A percentile compares a stretch with the other conserved stretches of the same genome.
Evolutionary conservation across 495 filamentous ascomycete genomes (phyloP).

Genomic region (Xylaria bambusicola): DNA sequence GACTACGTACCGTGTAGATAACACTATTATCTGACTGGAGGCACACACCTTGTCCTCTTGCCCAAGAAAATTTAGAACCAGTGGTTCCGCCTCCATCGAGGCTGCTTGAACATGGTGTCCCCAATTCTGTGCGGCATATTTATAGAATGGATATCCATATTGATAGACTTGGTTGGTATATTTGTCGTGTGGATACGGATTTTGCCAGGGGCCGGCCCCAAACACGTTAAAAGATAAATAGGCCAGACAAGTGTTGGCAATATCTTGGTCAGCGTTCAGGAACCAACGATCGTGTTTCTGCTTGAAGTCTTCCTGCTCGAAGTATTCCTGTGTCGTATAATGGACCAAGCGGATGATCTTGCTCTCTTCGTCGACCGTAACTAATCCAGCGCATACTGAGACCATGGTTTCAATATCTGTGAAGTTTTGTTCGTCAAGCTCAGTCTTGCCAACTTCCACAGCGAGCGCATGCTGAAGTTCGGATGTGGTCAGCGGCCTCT

Average conservation of each 20-base stretch:
- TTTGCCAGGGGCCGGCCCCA: slow-evolving; percentile 29
- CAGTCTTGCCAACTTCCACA: slow-evolving; percentile 28
- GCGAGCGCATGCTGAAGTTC: slow-evolving; percentile 53
- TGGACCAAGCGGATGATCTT: slow-evolving; percentile 53
- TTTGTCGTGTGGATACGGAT: slow-evolving; percentile 29
- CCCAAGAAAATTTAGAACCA: slow-evolving; percentile 20
- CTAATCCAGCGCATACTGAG: slow-evolving; percentile 51
- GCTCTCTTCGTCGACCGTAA: slow-evolving; percentile 47
- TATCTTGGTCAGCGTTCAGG: slow-evolving; percentile 33
- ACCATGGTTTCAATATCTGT: slow-evolving; percentile 36
- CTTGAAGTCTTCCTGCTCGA: slow-evolving; percentile 33
- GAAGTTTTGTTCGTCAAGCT: slow-evolving; percentile 40
- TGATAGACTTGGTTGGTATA: slow-evolving; percentile 14
- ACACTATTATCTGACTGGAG: slow-evolving; percentile 11
- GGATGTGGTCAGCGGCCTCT: slow-evolving; percentile 37
- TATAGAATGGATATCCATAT: slow-evolving; percentile 32
- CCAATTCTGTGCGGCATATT: slow-evolving; percentile 48
- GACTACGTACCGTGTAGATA: too few relatives aligned
- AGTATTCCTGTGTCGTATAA: slow-evolving; percentile 56
- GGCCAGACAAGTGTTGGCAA: slow-evolving; percentile 43
- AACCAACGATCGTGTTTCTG: slow-evolving; percentile 17
- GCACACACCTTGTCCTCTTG: slow-evolving; percentile 21
- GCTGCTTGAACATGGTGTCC: slow-evolving; percentile 38
- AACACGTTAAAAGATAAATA: slow-evolving; percentile 48
- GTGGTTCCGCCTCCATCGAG: slow-evolving; percentile 18